phyloP scores from a whole-genome alignment of 805 yeast species.

The Candida pseudoglaebosa region DNA sequence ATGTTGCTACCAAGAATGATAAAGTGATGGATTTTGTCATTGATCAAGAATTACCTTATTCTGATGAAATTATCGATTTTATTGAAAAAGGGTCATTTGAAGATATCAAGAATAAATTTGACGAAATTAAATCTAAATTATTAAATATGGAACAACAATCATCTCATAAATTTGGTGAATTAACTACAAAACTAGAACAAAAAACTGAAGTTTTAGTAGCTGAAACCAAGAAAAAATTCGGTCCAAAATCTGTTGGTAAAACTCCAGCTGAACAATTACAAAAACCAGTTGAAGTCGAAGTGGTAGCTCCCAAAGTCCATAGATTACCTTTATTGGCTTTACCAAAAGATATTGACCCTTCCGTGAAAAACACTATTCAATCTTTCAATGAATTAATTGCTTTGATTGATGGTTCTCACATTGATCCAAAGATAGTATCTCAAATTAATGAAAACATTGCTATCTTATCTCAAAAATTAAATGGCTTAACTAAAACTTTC shows the following conservation, averaged over 20 bases:
- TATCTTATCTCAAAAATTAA: slow-evolving; percentile 28
- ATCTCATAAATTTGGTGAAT: slow-evolving; percentile 26
- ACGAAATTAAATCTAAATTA: slow-evolving; percentile 14
- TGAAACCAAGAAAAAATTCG: slow-evolving; percentile 33
- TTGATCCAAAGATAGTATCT: slow-evolving; percentile 25
- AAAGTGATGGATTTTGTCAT: slow-evolving; percentile 42
- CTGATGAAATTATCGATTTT: slow-evolving; percentile 36
- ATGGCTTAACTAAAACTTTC: slow-evolving; percentile 29
- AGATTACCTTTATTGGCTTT: slow-evolving; percentile 33
- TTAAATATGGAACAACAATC: slow-evolving; percentile 24
- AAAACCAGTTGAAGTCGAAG: slow-evolving; percentile 35
- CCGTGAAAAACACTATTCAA: slow-evolving; percentile 29
- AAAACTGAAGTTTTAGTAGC: slow-evolving; percentile 31
- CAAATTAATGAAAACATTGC: slow-evolving; percentile 30
- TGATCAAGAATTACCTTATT: slow-evolving; percentile 40
- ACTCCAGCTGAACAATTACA: slow-evolving; percentile 42
- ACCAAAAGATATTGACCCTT: slow-evolving; percentile 15
- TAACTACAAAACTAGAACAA: slow-evolving; percentile 30
- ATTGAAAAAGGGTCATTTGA: slow-evolving; percentile 33
- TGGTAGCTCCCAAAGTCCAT: slow-evolving; percentile 24
- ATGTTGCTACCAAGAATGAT: slow-evolving; percentile 40
- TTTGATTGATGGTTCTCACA: slow-evolving; percentile 28
- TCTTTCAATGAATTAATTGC: slow-evolving; percentile 37
- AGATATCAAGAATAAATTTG: slow-evolving; percentile 23
- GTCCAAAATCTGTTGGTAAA: slow-evolving; percentile 5